These are phyloP conservation scores for Biscogniauxia sp. DNA, from an alignment of 2,329 filamentous ascomycete species.

Conservation along the genomic window DNA sequence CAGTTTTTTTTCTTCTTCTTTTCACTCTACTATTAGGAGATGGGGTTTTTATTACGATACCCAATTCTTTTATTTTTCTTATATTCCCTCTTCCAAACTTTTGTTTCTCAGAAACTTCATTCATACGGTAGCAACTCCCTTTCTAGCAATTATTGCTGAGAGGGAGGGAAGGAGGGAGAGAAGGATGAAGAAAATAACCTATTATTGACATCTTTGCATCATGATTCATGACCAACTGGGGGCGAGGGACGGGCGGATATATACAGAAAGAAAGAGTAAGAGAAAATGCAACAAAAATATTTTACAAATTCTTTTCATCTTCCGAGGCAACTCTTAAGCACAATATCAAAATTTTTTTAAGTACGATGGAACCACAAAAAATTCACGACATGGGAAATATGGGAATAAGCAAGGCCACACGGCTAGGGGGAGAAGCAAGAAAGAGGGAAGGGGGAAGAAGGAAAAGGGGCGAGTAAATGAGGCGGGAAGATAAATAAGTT, in stretches of 20 bases:
- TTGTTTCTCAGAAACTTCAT: too few species aligned
- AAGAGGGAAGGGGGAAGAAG: neutral
- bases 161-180: too few species aligned
- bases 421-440: slow-evolving; percentile 4
- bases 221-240: neutral
- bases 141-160: too few species aligned
- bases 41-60: neutral
- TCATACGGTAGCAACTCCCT: too few species aligned
- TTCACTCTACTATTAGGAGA: slow-evolving; percentile 3
- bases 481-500: neutral
- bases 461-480: neutral
- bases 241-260: neutral
- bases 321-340: neutral
- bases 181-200: too few species aligned
- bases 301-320: neutral
- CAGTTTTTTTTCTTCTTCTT: slow-evolving; percentile 16
- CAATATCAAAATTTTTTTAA: neutral
- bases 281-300: neutral
- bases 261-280: neutral
- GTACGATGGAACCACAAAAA: neutral
- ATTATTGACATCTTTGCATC: neutral
- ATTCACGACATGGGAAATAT: neutral
- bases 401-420: slow-evolving; percentile 11
- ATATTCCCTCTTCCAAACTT: too few species aligned
- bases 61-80: too few species aligned